Base-by-base conservation (phyloP, 345 rosid genomes). In the Hibiscus syriacus region DNA sequence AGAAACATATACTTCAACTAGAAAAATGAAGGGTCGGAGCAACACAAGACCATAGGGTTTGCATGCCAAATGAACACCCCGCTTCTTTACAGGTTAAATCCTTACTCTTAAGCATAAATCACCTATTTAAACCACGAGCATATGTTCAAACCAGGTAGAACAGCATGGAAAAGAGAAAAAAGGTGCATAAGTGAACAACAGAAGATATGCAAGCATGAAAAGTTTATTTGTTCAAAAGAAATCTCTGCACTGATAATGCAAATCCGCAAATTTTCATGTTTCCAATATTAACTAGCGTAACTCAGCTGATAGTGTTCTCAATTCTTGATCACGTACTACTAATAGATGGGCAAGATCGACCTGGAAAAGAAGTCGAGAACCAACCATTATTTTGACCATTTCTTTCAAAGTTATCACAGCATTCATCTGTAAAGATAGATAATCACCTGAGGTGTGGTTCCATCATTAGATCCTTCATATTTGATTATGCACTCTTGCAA, bases 271-370 rank as follows among this genome's bases (percentile, higher is more conserved):
- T n/a, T n/a, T n/a, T n/a, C n/a, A 65, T 23, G 39, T 65, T 4
- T 1, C 36, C 1, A 41, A 34, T 19, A 34, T n/a, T 1, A 60
- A 36, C 17, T 36, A 60, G 10, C 17, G 36, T n/a, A n/a, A n/a
- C 92, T 91, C 98, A 49, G 98, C 98, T 67, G 93, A 83, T 76
- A 89, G 81, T 54, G 93, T 92, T 78, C 98, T 79, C 49, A 92
- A 75, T 70, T 92, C 98, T 73, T 92, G 98, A 76, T 92, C 96
- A 68, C 96, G 93, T 72, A 92, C 93, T 68, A 92, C 90, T 77
- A 92, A 82, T 59, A 92, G 73, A 74, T 92, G 96, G 64, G 96
- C 98, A 22, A 92, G 90, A 86, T 92, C 98, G 75, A 86, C 96
- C 98, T 92, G 83, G 52, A 79, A 76, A 61, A 39, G n/a, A 30